Evolutionary conservation across 352 stramenopile genomes (phyloP), one percentile per base, ranked within the genome.

Genomic region (Pythium phragmitis): DNA sequence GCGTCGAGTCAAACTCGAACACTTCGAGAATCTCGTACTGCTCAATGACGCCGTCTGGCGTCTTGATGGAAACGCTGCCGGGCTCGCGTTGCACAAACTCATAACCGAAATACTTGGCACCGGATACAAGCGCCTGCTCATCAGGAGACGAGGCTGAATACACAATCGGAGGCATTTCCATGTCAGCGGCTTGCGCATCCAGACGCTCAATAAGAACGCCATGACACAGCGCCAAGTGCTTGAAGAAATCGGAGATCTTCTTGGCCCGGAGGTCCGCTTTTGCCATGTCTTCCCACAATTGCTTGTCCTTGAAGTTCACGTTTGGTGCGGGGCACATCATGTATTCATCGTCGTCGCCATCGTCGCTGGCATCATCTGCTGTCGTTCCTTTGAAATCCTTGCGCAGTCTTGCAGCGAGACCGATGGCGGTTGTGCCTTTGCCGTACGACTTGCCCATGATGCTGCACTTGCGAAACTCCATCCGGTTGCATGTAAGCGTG

Each of bases 171-270:
- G 68, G 69, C 28, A 73, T 69, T 23, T 80, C 72, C 69, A 79
- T 75, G 47, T 73, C 70, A 7, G 79, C 75, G 2, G 62, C 51
- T 72, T 87, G 57, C 6, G 64, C 69, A 3, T 96, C 71, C 62
- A 97, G 87, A 33, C 89, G 92, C 63, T 99, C 97, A 19, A 99
- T 96, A 19, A 99, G 81, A 23, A 99, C 97, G 51, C 96, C 98
- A 76, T 99, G 94, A 47, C 92, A 98, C 14, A 98, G 65, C 17
- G 89, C 90, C 50, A 98, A 59, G 62, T 94, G 76, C 2, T 73
- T 88, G 60, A 94, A 92, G 60, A 98, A 97, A 36, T 92, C 72
- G 21, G 77, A 72, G 36, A 96, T 89, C 61, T 89, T 85, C 16
- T 16, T 62, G 19, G 72, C 72, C 60, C 86, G 80, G 26, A 68